A percentile compares a stretch with the other conserved stretches of the same genome.
Evolutionary conservation across 176 grass and related monocot species (phyloP).

Genomic region (Carex littledalei): DNA sequence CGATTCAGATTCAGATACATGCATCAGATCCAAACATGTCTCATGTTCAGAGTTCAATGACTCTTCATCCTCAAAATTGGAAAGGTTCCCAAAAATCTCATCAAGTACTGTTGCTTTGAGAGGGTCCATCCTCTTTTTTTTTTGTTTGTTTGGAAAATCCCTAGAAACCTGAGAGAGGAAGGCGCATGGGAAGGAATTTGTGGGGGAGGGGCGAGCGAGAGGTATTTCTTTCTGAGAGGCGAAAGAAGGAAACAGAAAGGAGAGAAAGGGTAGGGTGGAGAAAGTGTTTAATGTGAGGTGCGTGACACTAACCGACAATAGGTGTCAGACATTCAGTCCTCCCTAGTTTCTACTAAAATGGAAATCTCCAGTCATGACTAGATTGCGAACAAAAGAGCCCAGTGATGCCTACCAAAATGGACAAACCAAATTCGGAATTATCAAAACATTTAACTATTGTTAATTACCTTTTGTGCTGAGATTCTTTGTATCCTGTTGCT

Average conservation of each 20-base stretch:
- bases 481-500: slow-evolving; percentile 71
- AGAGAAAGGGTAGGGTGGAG: background rate
- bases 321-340: background rate
- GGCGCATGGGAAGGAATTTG: background rate
- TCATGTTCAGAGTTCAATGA: background rate
- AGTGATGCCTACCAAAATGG: slow-evolving; percentile 3
- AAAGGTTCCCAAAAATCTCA: slow-evolving; percentile 7
- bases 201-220: background rate
- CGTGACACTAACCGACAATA: background rate
- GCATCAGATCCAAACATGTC: background rate
- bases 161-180: background rate
- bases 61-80: slow-evolving; percentile 1
- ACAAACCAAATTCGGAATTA: background rate
- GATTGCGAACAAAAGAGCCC: background rate
- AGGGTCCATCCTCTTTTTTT: background rate
- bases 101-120: background rate
- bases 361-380: slow-evolving; percentile 23
- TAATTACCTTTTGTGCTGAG: slow-evolving; percentile 69
- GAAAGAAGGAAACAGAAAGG: background rate
- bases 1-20: slow-evolving; percentile 8
- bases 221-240: background rate
- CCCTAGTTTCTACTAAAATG: background rate
- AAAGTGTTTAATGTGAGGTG: background rate
- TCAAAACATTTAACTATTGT: background rate
- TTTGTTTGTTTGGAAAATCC: background rate